Evolutionary conservation across 2,329 filamentous ascomycete species (phyloP).

Genomic region (Dothistroma septosporum): DNA sequence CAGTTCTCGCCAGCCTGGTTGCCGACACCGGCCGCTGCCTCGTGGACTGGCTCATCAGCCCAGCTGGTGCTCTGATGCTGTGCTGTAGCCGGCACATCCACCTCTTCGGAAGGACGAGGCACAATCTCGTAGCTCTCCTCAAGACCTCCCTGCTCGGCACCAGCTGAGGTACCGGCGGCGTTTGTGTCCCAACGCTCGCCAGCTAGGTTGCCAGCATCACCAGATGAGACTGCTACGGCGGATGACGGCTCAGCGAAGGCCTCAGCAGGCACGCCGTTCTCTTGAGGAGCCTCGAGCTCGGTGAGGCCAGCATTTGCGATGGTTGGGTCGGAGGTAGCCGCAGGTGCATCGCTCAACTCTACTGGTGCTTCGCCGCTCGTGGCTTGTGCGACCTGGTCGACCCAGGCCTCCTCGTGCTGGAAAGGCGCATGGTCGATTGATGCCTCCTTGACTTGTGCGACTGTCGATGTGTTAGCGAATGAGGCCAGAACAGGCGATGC

Average conservation of each 20-base stretch:
- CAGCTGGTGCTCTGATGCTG: conserved; percentile 59
- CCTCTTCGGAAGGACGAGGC: conserved; percentile 68
- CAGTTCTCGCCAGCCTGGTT: conserved; percentile 33
- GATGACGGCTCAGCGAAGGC: conserved; percentile 28
- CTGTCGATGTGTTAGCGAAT: conserved; percentile 22
- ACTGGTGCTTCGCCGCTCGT: conserved; percentile 31
- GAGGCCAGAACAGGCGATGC: conserved; percentile 4
- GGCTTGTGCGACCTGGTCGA: conserved; percentile 46
- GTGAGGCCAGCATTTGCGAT: conserved; percentile 63
- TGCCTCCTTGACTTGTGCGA: conserved; percentile 37
- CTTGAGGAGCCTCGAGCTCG: conserved; percentile 55
- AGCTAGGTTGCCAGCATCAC: conserved; percentile 48
- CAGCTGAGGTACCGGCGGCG: conserved; percentile 40
- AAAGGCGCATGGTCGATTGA: conserved; percentile 51
- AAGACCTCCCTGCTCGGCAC: conserved; percentile 47
- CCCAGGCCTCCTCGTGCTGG: conserved; percentile 49
- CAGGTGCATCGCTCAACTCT: conserved; percentile 11
- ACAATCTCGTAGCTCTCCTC: conserved; percentile 72
- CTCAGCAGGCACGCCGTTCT: conserved; percentile 32
- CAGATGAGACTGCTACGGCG: conserved; percentile 39
- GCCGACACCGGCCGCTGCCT: conserved; percentile 24
- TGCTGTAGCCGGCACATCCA: conserved; percentile 56
- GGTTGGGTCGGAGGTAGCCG: conserved; percentile 59
- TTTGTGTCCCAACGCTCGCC: conserved; percentile 64
- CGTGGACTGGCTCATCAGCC: conserved; percentile 63